phyloP scores from a whole-genome alignment of 208 protist species.

The Leishmania gerbilli region DNA sequence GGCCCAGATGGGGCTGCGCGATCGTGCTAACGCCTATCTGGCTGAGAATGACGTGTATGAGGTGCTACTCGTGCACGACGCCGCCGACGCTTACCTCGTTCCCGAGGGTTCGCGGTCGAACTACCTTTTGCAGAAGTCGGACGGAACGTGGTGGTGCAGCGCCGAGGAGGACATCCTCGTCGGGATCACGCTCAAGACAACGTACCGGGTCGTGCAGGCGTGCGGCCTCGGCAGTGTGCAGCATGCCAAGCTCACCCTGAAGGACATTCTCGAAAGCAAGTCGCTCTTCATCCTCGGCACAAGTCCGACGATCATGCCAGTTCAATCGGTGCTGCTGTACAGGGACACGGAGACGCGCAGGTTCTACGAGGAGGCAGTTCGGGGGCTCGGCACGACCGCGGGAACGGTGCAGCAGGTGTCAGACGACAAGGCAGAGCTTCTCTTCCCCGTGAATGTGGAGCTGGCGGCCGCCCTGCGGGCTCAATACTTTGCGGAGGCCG shows the following conservation, averaged over 20 bases:
- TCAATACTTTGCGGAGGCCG: constrained; percentile 26
- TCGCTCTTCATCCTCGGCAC: constrained; percentile 74
- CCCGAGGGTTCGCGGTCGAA: constrained; percentile 87
- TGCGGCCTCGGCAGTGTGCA: constrained; percentile 40
- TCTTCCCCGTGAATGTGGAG: constrained; percentile 11
- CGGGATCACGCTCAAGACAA: constrained; percentile 68
- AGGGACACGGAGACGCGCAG: constrained; percentile 39
- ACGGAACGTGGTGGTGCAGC: constrained; percentile 60
- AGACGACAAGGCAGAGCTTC: constrained; percentile 8
- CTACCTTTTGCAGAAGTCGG: constrained; percentile 59
- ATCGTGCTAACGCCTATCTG: constrained; percentile 49
- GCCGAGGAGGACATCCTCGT: constrained; percentile 71
- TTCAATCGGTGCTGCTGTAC: constrained; percentile 65
- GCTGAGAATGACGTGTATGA: constrained; percentile 46
- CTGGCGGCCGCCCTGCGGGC: constrained; percentile 9
- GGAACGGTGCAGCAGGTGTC: constrained; percentile 5
- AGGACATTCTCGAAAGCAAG: constrained; percentile 52
- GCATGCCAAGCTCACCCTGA: constrained; percentile 55
- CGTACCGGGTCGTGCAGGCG: constrained; percentile 31
- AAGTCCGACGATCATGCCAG: constrained; percentile 72
- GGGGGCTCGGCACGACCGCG: constrained; percentile 8
- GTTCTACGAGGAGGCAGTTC: constrained; percentile 37
- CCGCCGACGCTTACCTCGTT: constrained; percentile 52
- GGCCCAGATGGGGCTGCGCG: constrained; percentile 54
- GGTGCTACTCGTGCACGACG: constrained; percentile 63